phyloP scores from a whole-genome alignment of 177 flowering plant species.

The Telopea speciosissima region DNA sequence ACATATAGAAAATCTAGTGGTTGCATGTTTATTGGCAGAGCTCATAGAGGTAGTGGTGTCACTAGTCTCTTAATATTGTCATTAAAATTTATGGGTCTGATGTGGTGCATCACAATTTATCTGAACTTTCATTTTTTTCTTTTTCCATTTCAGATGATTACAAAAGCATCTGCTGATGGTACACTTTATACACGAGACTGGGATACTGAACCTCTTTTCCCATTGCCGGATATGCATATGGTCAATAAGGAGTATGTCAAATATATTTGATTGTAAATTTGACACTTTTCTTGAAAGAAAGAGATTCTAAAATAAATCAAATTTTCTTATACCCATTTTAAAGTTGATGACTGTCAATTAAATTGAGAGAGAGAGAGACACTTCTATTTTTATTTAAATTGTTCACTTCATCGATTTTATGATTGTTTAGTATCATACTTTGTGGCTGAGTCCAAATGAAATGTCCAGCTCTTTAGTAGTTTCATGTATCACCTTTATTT shows the following conservation, averaged over 20 bases:
- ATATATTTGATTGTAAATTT: background rate
- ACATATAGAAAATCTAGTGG: background rate
- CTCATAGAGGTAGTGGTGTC: background rate
- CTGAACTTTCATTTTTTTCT: constrained; percentile 5
- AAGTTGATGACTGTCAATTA: background rate
- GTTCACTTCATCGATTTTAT: too few species aligned
- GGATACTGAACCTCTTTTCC: constrained; percentile 89
- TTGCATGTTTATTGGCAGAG: background rate
- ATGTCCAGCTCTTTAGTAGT: too few species aligned
- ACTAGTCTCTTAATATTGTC: background rate
- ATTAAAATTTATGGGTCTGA: background rate
- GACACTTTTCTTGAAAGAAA: background rate
- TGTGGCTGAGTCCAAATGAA: too few species aligned
- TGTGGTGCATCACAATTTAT: background rate
- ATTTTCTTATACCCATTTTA: background rate
- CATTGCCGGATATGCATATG: constrained; percentile 39
- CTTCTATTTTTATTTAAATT: background rate
- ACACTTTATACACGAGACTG: constrained; percentile 77
- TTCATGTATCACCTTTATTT: too few species aligned
- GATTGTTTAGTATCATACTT: too few species aligned
- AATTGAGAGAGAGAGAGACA: too few species aligned
- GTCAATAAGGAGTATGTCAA: constrained; percentile 43
- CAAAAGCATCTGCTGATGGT: constrained; percentile 76
- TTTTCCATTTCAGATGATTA: constrained; percentile 51
- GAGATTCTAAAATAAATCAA: too few species aligned